phyloP scores from a whole-genome alignment of 306 rosid species.

The Fagus crenata region DNA sequence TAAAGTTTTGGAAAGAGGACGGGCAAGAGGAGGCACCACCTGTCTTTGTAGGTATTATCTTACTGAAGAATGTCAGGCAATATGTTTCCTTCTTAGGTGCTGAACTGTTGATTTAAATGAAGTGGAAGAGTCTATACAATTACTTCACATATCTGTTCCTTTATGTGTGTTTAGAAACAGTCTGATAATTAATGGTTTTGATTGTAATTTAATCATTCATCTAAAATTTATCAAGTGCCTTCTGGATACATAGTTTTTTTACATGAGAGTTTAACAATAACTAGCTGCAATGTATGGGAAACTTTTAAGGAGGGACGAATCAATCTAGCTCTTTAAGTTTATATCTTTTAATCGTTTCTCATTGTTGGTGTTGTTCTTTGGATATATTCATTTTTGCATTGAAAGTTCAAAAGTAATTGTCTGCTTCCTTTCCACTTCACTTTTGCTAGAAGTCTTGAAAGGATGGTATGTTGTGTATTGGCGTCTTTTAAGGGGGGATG shows the following conservation, averaged over 20 bases:
- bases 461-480: neutral
- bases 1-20: slow-evolving; percentile 84
- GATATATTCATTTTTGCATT: neutral
- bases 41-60: slow-evolving; percentile 95
- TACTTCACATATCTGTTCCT: neutral
- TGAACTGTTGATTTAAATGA: neutral
- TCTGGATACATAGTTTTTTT: too few species aligned
- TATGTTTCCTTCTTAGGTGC: slow-evolving; percentile 23
- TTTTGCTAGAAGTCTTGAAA: neutral
- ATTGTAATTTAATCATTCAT: too few species aligned
- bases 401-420: neutral
- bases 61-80: slow-evolving; percentile 48
- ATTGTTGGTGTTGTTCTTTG: neutral
- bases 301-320: neutral
- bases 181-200: too few species aligned
- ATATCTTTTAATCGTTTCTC: neutral
- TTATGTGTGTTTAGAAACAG: too few species aligned
- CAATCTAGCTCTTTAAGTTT: neutral
- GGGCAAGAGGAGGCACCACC: slow-evolving; percentile 88
- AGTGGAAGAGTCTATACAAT: neutral
- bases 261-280: too few species aligned
- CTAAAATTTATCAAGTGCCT: too few species aligned
- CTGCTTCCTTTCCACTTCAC: neutral
- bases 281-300: neutral
- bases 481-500: neutral